Base-by-base conservation (phyloP, 495 filamentous ascomycete genomes). In the Hypoxylon lenormandii region DNA sequence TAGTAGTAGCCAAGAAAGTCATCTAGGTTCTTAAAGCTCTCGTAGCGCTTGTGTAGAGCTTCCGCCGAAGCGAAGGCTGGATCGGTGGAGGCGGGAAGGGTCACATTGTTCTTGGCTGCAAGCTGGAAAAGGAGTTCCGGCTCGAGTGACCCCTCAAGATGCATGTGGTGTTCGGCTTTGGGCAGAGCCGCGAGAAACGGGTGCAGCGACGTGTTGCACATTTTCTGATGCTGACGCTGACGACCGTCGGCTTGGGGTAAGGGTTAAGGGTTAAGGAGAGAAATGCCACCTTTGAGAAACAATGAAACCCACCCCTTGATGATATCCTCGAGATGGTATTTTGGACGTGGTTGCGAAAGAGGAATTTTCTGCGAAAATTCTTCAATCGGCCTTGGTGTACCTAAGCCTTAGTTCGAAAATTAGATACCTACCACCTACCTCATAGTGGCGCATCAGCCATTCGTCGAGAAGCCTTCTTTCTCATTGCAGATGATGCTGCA, bases 1-100 rank as follows among this genome's bases (percentile, higher is more conserved):
- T 90, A 92, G 81, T 93, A 93, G 78, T 90, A 92, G 70, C 84
- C 76, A 5, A 94, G 84, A 76, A 93, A 93, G 78, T 93, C 90
- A 74, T 92, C 88, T 10, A 93, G 85, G 4, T 85, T 89, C 48
- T 84, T 80, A 78, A 92, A 93, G 56, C 77, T 76, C 42, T 81
- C 76, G 73, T 92, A 92, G 66, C 90, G 86, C 15, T 77, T 67
- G 15, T 79, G 74, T 28, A 91, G 83, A n/a, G 88, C 64, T 22
- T 79, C 80, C n/a, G 83, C 71, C 5, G 89, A 91, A 3, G 71
- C 75, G 77, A 89, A 92, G 36, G 86, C 85, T 49, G 84, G 78
- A 70, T 90, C 85, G 4, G 60, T 62, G 33, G 77, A 72, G 5
- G 66, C 50, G 23, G 90, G 89, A 13, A 93, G 83, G 2, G 79